phyloP scores from a whole-genome alignment of 1,284 basidiomycete genomes.

The Leccinum pallidistipes region DNA sequence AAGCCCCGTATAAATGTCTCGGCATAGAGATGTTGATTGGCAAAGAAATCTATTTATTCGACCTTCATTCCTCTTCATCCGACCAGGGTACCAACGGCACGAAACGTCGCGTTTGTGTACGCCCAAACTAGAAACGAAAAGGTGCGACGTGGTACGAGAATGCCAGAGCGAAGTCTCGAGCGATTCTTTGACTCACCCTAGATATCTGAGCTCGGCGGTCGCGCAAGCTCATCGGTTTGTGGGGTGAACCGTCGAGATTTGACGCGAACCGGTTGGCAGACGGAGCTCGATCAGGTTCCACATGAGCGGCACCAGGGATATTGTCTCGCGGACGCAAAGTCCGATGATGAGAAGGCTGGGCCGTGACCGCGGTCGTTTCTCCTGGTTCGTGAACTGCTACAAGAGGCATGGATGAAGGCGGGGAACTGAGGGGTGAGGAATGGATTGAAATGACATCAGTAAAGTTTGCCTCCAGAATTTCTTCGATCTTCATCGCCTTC shows the following conservation, averaged over 20 bases:
- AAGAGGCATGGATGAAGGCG: slow-evolving; percentile 4
- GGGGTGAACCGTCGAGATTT: slow-evolving; percentile 14
- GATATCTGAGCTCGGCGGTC: slow-evolving; percentile 33
- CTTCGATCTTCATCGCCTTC: slow-evolving; percentile 25
- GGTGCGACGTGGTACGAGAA: background rate
- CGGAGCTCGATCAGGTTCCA: background rate
- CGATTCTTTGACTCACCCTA: slow-evolving; percentile 18
- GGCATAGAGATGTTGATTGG: slow-evolving; percentile 19
- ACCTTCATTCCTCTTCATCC: slow-evolving; percentile 18
- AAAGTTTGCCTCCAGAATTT: slow-evolving; percentile 8
- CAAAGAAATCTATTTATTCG: slow-evolving; percentile 12
- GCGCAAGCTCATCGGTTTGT: slow-evolving; percentile 30
- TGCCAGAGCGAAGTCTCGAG: background rate
- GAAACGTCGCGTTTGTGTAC: slow-evolving; percentile 30
- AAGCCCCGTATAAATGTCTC: background rate
- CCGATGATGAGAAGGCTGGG: background rate
- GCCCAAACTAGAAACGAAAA: slow-evolving; percentile 23
- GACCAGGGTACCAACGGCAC: slow-evolving; percentile 18
- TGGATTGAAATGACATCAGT: slow-evolving; percentile 18
- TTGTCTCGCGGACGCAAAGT: background rate
- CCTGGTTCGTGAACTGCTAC: background rate
- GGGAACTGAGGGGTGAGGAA: slow-evolving; percentile 21
- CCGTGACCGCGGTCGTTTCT: background rate
- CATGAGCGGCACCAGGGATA: background rate
- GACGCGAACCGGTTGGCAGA: slow-evolving; percentile 1